phyloP scores from a whole-genome alignment of 208 protist species.

The Kentomonas sorsogonicus region DNA sequence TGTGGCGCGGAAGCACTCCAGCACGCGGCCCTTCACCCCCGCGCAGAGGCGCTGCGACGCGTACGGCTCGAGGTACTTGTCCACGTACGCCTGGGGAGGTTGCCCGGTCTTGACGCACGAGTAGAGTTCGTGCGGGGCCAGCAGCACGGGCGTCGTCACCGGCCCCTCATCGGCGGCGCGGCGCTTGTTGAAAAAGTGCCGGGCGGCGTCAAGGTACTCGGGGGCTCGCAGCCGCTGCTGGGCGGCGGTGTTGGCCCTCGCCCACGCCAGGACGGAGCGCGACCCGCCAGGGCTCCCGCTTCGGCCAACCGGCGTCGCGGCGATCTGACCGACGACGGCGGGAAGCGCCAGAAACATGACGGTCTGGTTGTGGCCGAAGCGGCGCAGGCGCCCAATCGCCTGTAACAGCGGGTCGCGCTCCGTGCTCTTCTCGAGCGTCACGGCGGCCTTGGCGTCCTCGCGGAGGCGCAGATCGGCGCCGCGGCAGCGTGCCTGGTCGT shows the following conservation, averaged over 20 bases:
- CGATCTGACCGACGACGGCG: background rate
- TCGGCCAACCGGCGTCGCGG: background rate
- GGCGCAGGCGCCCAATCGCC: conserved; percentile 8
- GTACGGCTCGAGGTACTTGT: background rate
- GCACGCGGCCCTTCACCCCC: background rate
- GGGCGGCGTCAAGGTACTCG: background rate
- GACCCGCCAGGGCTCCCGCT: background rate
- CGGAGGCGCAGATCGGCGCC: conserved; percentile 9
- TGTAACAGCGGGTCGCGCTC: conserved; percentile 5
- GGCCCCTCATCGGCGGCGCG: background rate
- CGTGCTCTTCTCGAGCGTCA: background rate
- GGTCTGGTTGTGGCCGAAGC: background rate
- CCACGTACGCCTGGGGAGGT: background rate
- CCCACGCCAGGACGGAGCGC: background rate
- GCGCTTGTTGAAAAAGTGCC: background rate
- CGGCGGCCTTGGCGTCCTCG: background rate
- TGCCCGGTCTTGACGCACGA: background rate
- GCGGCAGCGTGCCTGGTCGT: conserved; percentile 12
- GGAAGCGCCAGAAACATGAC: background rate
- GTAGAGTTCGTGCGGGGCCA: background rate
- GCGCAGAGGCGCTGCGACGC: background rate
- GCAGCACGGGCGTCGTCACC: background rate
- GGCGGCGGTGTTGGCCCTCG: background rate
- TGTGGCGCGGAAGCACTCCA: background rate
- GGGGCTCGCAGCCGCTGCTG: background rate